A percentile compares a stretch with the other conserved stretches of the same genome.
Evolutionary conservation across 2,329 filamentous ascomycete genomes (phyloP).

Genomic region (Phaeosphaeria sp.): DNA sequence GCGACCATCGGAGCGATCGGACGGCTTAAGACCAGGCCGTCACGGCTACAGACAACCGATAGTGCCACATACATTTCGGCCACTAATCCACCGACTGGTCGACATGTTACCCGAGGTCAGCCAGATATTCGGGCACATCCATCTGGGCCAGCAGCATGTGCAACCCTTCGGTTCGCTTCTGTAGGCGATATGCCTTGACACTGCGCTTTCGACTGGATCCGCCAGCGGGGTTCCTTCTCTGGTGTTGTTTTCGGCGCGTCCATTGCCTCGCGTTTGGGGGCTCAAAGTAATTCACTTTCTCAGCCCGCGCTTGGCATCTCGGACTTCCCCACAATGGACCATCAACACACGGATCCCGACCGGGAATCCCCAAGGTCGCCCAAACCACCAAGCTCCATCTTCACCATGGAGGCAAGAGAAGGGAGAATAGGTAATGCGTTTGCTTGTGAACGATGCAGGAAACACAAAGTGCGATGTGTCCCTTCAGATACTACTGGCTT

Average conservation of each 20-base stretch:
- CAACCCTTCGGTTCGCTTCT: slow-evolving; percentile 14
- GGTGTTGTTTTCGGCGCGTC: slow-evolving; percentile 14
- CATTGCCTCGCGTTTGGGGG: slow-evolving; percentile 8
- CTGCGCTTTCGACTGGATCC: slow-evolving; percentile 12
- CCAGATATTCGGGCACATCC: slow-evolving; percentile 27
- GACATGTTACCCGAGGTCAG: slow-evolving; percentile 28
- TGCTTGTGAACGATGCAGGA: slow-evolving; percentile 45
- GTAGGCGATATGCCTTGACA: slow-evolving; percentile 13
- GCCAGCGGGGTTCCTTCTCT: slow-evolving; percentile 12
- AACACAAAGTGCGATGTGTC: slow-evolving; percentile 47
- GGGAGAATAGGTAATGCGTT: slow-evolving; percentile 46
- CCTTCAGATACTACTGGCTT: slow-evolving; percentile 39
- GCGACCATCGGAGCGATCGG: slow-evolving; percentile 20
- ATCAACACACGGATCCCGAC: slow-evolving; percentile 30
- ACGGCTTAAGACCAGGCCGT: slow-evolving; percentile 15
- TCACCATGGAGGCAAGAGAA: slow-evolving; percentile 45
- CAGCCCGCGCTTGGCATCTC: slow-evolving; percentile 40
- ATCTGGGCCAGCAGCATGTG: slow-evolving; percentile 9
- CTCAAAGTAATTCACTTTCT: slow-evolving; percentile 18
- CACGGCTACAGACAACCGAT: slow-evolving; percentile 33
- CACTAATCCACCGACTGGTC: slow-evolving; percentile 33
- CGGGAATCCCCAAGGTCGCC: slow-evolving; percentile 30
- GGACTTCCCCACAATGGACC: slow-evolving; percentile 45
- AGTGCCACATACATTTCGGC: slow-evolving; percentile 23
- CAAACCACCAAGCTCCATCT: slow-evolving; percentile 31